A percentile compares a stretch with the other conserved stretches of the same genome.
These are phyloP conservation scores for Aschersonia sp. DNA, from an alignment of 2,329 filamentous ascomycete species.

Conservation along the genomic window DNA sequence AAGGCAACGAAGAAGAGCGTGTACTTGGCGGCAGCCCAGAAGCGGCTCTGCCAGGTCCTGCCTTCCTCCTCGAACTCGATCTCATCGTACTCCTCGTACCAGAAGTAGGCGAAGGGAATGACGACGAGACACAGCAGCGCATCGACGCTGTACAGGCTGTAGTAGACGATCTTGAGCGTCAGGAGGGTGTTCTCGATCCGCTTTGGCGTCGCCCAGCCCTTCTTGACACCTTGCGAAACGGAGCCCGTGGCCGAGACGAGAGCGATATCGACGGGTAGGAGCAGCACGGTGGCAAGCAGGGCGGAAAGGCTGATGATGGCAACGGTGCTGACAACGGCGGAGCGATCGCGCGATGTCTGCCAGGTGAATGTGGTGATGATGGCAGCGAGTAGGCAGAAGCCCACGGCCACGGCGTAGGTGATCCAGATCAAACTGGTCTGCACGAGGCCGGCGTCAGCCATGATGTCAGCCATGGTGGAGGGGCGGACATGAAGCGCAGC, in stretches of 20 bases:
- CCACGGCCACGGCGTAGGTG: conserved; percentile 73
- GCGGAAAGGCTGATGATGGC: conserved; percentile 78
- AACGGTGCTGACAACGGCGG: conserved; percentile 65
- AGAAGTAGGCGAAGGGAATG: conserved; percentile 95
- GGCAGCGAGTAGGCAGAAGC: conserved; percentile 60
- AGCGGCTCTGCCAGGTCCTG: conserved; percentile 53
- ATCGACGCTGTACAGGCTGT: conserved; percentile 82
- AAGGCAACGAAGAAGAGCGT: conserved; percentile 73
- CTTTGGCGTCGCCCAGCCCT: conserved; percentile 84
- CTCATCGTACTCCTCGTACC: conserved; percentile 94
- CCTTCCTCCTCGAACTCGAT: conserved; percentile 72
- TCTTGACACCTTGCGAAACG: conserved; percentile 64
- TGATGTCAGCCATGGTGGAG: conserved; percentile 22
- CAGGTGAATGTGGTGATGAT: conserved; percentile 82
- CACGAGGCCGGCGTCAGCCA: conserved; percentile 45
- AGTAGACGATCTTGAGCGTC: conserved; percentile 81
- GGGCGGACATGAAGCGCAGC: neutral
- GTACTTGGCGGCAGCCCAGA: conserved; percentile 83
- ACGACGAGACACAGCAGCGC: conserved; percentile 77
- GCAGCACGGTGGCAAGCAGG: conserved; percentile 78
- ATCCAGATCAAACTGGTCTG: conserved; percentile 92
- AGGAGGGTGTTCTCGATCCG: conserved; percentile 64
- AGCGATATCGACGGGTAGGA: conserved; percentile 90
- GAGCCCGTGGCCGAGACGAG: conserved; percentile 80
- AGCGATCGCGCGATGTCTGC: conserved; percentile 78